These are phyloP conservation scores for Phytophthora colocasiae DNA, from an alignment of 352 stramenopile species.

Conservation along the genomic window DNA sequence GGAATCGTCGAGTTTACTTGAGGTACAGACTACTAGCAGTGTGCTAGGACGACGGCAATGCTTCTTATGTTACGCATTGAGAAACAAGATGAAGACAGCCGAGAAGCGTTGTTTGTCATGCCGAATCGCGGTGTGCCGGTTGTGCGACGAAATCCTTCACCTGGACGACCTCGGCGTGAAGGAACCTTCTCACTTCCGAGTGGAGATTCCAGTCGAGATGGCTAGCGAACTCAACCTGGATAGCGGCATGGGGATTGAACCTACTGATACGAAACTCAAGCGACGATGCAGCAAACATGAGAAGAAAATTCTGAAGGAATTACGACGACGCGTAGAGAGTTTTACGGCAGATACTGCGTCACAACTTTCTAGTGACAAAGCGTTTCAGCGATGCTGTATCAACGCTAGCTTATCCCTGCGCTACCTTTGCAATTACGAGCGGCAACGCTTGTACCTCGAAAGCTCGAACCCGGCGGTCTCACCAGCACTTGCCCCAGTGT, in stretches of 20 bases:
- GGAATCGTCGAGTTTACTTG: neutral
- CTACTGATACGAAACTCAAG: neutral
- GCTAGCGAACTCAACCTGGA: neutral
- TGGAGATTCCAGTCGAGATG: conserved; percentile 29
- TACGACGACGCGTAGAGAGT: conserved; percentile 34
- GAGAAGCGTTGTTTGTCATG: conserved; percentile 60
- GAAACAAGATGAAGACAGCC: conserved; percentile 5
- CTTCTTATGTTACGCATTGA: conserved; percentile 44
- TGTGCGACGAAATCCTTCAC: conserved; percentile 61
- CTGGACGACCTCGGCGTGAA: conserved; percentile 70
- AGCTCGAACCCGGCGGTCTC: conserved; percentile 32
- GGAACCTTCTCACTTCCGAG: conserved; percentile 54
- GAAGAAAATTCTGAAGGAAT: conserved; percentile 35
- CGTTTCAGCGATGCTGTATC: conserved; percentile 28
- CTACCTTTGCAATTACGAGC: conserved; percentile 41
- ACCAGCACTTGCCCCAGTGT: conserved; percentile 28
- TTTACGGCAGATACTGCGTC: conserved; percentile 23
- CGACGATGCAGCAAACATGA: conserved; percentile 21
- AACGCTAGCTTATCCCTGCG: conserved; percentile 27
- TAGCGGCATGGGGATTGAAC: no score
- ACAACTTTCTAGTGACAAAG: conserved; percentile 16
- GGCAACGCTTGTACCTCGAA: conserved; percentile 23
- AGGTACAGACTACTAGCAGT: neutral
- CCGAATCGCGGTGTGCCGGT: conserved; percentile 45
- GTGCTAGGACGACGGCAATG: conserved; percentile 22